These are phyloP conservation scores for Selaginella tamariscina DNA, from an alignment of 75 land plant species.

Conservation along the genomic window DNA sequence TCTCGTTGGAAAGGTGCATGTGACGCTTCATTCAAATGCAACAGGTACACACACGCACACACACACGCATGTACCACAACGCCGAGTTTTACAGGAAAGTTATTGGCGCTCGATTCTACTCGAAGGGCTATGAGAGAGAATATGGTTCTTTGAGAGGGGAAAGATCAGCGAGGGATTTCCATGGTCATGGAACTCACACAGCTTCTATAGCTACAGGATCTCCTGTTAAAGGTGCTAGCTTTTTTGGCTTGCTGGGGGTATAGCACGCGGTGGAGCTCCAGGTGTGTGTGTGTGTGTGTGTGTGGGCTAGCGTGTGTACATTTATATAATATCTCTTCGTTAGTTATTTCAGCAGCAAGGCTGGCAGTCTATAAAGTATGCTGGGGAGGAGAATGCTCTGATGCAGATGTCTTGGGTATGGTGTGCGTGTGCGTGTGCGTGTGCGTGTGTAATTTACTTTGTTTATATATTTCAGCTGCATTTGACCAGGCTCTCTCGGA, in stretches of 20 bases:
- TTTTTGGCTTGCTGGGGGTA: constrained; percentile 7
- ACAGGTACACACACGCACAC: constrained; percentile 26
- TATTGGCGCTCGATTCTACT: constrained; percentile 2
- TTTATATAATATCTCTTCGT: too few relatives aligned
- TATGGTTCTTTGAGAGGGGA: neutral
- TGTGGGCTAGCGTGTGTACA: too few relatives aligned
- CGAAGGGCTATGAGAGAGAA: constrained; percentile 9
- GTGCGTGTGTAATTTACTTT: too few relatives aligned
- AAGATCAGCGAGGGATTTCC: neutral
- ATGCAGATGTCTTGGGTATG: constrained; percentile 9
- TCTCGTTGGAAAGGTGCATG: constrained; percentile 49
- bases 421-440: too few relatives aligned
- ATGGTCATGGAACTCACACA: constrained; percentile 13
- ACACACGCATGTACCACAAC: neutral
- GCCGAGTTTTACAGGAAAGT: neutral
- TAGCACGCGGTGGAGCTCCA: constrained; percentile 9
- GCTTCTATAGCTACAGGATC: neutral
- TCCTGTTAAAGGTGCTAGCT: constrained; percentile 1
- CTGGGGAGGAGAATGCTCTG: constrained; percentile 8
- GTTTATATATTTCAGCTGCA: too few relatives aligned
- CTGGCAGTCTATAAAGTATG: constrained; percentile 11
- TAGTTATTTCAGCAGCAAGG: too few relatives aligned
- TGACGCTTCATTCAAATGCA: constrained; percentile 29
- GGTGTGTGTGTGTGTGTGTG: too few relatives aligned
- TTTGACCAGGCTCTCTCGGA: constrained; percentile 5